Percentiles rank a stretch among this genome's conserved stretches.
These are phyloP conservation scores for Choiromyces venosus DNA, from an alignment of 495 filamentous ascomycete species.

Conservation along the genomic window DNA sequence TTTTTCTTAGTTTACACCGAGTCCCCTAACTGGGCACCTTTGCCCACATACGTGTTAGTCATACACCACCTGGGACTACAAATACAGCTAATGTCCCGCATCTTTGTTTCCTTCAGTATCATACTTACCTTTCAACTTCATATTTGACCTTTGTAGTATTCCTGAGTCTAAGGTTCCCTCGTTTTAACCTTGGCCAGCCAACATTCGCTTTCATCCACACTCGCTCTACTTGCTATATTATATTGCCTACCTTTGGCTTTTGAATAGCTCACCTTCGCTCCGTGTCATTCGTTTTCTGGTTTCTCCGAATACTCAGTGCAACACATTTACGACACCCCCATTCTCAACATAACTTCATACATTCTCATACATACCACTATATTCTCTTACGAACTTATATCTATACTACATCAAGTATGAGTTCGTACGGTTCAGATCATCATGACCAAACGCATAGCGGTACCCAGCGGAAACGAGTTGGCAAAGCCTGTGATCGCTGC, in stretches of 20 bases:
- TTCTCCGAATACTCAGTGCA: background rate
- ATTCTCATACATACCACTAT: background rate
- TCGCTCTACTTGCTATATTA: background rate
- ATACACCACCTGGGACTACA: background rate
- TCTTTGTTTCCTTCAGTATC: background rate
- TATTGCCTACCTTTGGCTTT: background rate
- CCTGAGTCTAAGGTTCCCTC: constrained; percentile 2
- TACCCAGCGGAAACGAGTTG: constrained; percentile 54
- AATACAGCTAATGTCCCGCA: background rate
- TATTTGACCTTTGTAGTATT: background rate
- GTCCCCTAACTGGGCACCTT: background rate
- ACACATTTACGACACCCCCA: background rate
- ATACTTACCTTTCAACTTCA: background rate
- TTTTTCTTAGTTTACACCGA: background rate
- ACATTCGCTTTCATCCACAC: constrained; percentile 5
- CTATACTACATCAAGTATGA: background rate
- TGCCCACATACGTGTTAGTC: background rate
- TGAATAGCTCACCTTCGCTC: background rate
- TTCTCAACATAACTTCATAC: background rate
- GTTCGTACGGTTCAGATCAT: constrained; percentile 26
- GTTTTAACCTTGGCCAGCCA: constrained; percentile 1
- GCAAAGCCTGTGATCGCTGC: constrained; percentile 61
- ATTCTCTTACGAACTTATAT: background rate
- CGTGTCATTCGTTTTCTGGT: constrained; percentile 1
- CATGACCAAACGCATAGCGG: constrained; percentile 30